These are phyloP conservation scores for Penicillium macrosclerotiorum DNA, from an alignment of 495 filamentous ascomycete genomes.

Conservation along the genomic window DNA sequence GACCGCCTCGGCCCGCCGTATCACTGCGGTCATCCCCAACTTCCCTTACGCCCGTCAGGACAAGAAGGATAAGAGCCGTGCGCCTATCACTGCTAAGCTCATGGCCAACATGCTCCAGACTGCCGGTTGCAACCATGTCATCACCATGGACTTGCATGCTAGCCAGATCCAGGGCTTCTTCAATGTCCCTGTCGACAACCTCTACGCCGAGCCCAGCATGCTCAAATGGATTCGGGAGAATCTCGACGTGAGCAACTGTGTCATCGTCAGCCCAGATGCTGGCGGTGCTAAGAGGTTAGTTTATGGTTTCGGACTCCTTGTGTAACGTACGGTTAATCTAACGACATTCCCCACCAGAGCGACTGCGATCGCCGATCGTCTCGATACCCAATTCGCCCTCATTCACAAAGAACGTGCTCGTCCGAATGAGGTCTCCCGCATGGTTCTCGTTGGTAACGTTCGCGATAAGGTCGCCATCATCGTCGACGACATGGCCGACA, in stretches of 20 bases:
- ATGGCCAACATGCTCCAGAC: constrained; percentile 99
- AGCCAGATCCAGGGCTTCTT: constrained; percentile 83
- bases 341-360: constrained; percentile 48
- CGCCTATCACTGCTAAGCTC: constrained; percentile 80
- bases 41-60: constrained; percentile 99
- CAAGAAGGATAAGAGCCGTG: constrained; percentile 96
- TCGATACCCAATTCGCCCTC: constrained; percentile 93
- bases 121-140: constrained; percentile 82
- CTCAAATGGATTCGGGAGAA: constrained; percentile 89
- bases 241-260: constrained; percentile 74
- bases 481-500: constrained; percentile 85
- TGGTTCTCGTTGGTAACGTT: constrained; percentile 77
- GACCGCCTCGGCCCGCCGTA: constrained; percentile 88
- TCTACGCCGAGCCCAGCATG: constrained; percentile 94
- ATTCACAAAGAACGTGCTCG: constrained; percentile 97
- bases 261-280: constrained; percentile 95
- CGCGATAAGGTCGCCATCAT: constrained; percentile 67
- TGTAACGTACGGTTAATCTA: background rate
- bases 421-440: constrained; percentile 92
- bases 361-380: constrained; percentile 91
- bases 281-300: constrained; percentile 91
- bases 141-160: constrained; percentile 78
- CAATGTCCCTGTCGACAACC: constrained; percentile 95
- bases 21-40: constrained; percentile 92
- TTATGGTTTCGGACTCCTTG: background rate